Evolutionary conservation across 208 protist species (phyloP).

Genomic region (Jaenimonas drosophilae): DNA sequence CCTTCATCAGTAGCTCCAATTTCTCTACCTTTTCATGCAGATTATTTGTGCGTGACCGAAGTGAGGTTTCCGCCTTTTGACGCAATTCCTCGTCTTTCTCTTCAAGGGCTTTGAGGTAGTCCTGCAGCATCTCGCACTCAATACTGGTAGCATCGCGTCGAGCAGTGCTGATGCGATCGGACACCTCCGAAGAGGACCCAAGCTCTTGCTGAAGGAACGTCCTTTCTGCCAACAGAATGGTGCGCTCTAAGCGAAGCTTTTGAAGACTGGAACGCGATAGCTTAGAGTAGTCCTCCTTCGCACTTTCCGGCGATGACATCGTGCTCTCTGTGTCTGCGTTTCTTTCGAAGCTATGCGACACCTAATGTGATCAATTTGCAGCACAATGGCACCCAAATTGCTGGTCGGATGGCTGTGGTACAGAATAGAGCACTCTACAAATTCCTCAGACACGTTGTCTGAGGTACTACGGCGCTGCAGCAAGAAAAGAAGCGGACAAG

Average conservation of each 20-base stretch:
- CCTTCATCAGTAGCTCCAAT: conserved; percentile 25
- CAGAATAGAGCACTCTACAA: no score
- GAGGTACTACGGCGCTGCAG: no score
- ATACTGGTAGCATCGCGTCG: conserved; percentile 27
- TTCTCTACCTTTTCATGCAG: no score
- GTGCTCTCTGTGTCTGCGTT: no score
- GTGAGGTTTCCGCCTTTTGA: conserved; percentile 13
- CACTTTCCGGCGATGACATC: not conserved
- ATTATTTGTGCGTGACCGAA: no score
- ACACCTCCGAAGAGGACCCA: conserved; percentile 16
- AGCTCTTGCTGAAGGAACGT: conserved; percentile 31
- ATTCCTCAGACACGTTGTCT: no score
- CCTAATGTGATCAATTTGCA: no score
- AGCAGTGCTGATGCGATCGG: conserved; percentile 34
- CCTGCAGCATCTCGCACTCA: conserved; percentile 24
- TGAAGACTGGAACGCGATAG: no score
- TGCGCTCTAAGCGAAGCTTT: conserved; percentile 34
- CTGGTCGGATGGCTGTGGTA: no score
- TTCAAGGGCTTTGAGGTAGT: conserved; percentile 33
- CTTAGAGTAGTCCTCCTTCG: not conserved
- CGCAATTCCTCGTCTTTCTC: conserved; percentile 11
- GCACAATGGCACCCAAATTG: no score
- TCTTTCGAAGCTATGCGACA: no score
- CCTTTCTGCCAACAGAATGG: conserved; percentile 27
- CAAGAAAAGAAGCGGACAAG: no score